A percentile compares a stretch with the other conserved stretches of the same genome.
These are phyloP conservation scores for Yamadazyma epiphylla DNA, from an alignment of 1,139 yeast species.

Conservation along the genomic window DNA sequence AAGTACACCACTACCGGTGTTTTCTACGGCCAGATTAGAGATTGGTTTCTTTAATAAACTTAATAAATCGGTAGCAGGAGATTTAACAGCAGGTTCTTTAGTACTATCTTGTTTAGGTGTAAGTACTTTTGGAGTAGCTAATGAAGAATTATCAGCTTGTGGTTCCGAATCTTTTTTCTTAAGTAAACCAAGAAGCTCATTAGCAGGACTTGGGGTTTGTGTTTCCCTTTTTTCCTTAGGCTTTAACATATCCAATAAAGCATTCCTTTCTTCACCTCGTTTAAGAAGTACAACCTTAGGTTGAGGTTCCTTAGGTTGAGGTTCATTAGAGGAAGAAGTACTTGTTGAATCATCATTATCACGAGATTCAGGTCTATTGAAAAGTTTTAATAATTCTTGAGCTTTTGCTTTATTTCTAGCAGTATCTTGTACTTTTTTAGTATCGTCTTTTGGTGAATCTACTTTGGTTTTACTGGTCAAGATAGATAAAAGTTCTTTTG, in stretches of 20 bases:
- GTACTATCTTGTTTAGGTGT: too few species aligned
- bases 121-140: background rate
- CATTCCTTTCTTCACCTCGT: slow-evolving; percentile 7
- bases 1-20: too few species aligned
- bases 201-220: slow-evolving; percentile 5
- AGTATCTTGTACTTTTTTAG: slow-evolving; percentile 11
- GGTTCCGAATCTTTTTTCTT: slow-evolving; percentile 7
- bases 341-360: slow-evolving; percentile 10
- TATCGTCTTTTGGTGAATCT: slow-evolving; percentile 8
- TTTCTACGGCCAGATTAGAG: too few species aligned
- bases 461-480: slow-evolving; percentile 30
- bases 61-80: slow-evolving; percentile 10
- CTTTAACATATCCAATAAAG: slow-evolving; percentile 15
- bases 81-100: too few species aligned
- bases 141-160: background rate
- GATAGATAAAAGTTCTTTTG: slow-evolving; percentile 51
- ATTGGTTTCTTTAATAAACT: slow-evolving; percentile 8
- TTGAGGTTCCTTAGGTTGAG: slow-evolving; percentile 15
- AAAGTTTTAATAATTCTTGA: slow-evolving; percentile 34
- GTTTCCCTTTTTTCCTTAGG: slow-evolving; percentile 1
- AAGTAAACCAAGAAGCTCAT: slow-evolving; percentile 21
- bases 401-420: slow-evolving; percentile 35
- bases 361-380: slow-evolving; percentile 14
- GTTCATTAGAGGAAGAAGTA: background rate
- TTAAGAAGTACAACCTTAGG: slow-evolving; percentile 11